Evolutionary conservation across 148 eudicot species (phyloP), one percentile per base, ranked within the genome.

Genomic region (Salicornia ramosissima): DNA sequence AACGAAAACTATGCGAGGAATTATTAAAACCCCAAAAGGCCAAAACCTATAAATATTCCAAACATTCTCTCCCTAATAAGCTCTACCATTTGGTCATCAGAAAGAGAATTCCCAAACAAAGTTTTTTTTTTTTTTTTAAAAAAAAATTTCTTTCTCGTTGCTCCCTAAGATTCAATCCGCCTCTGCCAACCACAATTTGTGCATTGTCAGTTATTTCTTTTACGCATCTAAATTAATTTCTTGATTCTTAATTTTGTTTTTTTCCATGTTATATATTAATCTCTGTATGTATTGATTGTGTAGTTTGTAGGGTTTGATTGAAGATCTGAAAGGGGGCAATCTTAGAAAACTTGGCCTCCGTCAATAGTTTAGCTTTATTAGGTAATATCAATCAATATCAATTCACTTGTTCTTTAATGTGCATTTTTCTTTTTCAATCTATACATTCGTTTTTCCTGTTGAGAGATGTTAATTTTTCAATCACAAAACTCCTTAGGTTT

Each of bases 221-320:
- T n/a, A 34, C 6, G 18, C 26, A 25, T 5, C 25, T 26, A 25
- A 2, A 11, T 22, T 40, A 3, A 19, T 19, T 25, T 26, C 6
- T 13, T 8, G 4, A 13, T 46, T 8, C 28, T n/a, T 34, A 24
- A 15, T 28, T 45, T 46, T 46, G 13, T 18, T 46, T 13, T 0
- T 26, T 26, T 3, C 31, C 19, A 18, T 8, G 2, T 63, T 63
- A 3, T 30, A 14, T 9, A 34, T n/a, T 45, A 11, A 42, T n/a
- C n/a, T 34, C 43, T 11, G 25, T 10, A 9, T 50, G 45, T 30
- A n/a, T 68, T 36, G 16, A 22, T 54, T 36, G 63, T 54, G 61
- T 14, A 25, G 57, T 39, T 51, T 66, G 25, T 54, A 68, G 71
- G 46, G 57, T 68, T 68, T 53, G 62, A n/a, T 19, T 68, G 71